Conservation (phyloP, 305 asterid genomes). For the Nicotiana rustica region DNA sequence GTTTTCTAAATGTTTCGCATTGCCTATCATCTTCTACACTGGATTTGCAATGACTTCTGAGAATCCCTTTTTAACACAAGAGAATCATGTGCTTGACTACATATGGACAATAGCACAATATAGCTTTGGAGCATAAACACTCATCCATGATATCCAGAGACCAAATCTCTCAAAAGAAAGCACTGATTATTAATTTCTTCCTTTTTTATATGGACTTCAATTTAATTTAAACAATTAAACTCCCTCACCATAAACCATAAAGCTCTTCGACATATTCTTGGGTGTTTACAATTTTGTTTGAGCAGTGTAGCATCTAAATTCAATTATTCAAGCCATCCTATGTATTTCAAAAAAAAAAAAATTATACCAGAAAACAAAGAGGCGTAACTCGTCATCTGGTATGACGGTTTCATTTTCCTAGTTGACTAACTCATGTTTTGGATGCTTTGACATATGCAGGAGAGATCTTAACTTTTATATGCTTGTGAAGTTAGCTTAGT, state of each 20-base stretch:
- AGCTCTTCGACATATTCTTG: slow-evolving; percentile 2
- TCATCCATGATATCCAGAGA: slow-evolving; percentile 14
- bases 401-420: slow-evolving; percentile 6
- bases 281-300: slow-evolving; percentile 17
- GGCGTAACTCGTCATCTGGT: not conserved
- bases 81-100: not conserved
- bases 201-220: not conserved
- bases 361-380: not conserved
- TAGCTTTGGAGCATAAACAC: not conserved
- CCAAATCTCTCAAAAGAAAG: slow-evolving; percentile 26
- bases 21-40: slow-evolving; percentile 7
- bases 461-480: not conserved
- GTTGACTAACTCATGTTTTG: not conserved
- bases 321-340: slow-evolving; percentile 12
- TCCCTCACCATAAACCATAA: slow-evolving; percentile 9
- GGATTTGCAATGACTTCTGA: not conserved
- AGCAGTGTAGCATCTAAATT: not conserved
- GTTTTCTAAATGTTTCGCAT: not conserved
- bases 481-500: not conserved
- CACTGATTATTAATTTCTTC: slow-evolving; percentile 14
- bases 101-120: not conserved
- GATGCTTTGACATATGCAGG: not conserved
- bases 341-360: not conserved
- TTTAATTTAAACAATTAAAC: not conserved
- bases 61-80: not conserved